These are phyloP conservation scores for Talaromyces sp. DNA, from an alignment of 2,329 filamentous ascomycete genomes.

Conservation along the genomic window DNA sequence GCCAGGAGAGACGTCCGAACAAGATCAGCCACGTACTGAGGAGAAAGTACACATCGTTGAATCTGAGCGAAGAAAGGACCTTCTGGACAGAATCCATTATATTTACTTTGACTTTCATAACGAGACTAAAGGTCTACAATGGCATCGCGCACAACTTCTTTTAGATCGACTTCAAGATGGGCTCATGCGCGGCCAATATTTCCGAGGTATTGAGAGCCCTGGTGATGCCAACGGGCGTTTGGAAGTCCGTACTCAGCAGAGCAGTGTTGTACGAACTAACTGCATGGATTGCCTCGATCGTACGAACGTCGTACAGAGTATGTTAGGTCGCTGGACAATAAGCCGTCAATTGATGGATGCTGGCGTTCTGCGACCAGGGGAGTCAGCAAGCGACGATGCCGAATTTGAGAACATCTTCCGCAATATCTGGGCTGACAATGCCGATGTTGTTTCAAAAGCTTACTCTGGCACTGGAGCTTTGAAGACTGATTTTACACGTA, in stretches of 20 bases:
- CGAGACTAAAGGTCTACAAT: constrained; percentile 91
- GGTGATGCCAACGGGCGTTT: constrained; percentile 66
- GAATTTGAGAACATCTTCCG: constrained; percentile 89
- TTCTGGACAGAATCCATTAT: constrained; percentile 86
- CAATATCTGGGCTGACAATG: constrained; percentile 98
- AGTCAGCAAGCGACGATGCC: constrained; percentile 73
- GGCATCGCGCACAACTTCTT: constrained; percentile 85
- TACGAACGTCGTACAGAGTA: constrained; percentile 96
- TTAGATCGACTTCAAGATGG: constrained; percentile 76
- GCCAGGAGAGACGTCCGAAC: constrained; percentile 62
- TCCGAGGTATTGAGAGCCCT: constrained; percentile 84
- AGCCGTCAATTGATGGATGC: constrained; percentile 84
- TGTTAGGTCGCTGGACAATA: constrained; percentile 85
- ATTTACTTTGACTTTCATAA: constrained; percentile 98
- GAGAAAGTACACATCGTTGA: constrained; percentile 84
- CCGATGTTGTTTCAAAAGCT: constrained; percentile 85
- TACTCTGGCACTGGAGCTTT: constrained; percentile 96
- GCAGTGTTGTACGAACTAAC: constrained; percentile 90
- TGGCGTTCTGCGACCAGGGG: constrained; percentile 71
- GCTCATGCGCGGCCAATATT: constrained; percentile 79
- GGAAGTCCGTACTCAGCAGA: constrained; percentile 77
- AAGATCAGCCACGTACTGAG: constrained; percentile 59
- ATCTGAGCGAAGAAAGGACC: constrained; percentile 54
- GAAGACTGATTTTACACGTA: constrained; percentile 97
- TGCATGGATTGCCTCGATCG: constrained; percentile 99